Base-by-base conservation (phyloP, 1,284 basidiomycete species). In the Microstroma glucosiphilum region DNA sequence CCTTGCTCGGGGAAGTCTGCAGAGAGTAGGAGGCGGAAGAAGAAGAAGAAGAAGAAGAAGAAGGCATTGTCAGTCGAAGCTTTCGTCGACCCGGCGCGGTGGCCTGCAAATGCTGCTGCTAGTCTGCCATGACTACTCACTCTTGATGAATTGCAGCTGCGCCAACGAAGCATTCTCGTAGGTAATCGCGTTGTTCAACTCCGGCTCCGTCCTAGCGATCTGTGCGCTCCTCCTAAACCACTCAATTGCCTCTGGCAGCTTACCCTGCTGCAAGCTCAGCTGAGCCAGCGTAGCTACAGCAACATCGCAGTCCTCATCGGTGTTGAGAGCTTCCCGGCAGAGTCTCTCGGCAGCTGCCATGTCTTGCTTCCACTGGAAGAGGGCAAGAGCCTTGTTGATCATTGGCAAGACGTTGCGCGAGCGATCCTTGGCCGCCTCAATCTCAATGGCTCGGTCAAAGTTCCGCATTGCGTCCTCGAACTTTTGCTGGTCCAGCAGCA, bases 281-380 rank as follows among this genome's bases (percentile, higher is more conserved):
- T 99, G 96, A 1, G 94, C 94, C 41, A 98, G 85, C 0, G 93
- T 96, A 15, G 92, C 92, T 2, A 97, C 88, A 0, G 94, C 96
- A 12, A 94, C 91, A 79, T 99, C 96, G 81, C 94, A 98, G 71
- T 94, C 92, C 17, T 89, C 84, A 55, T 75, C 94, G 65, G 92
- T 86, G 56, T 84, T 82, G 43, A 99, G 83, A 0, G 96, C 96
- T 79, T 96, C 88, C 64, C 87, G 83, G 79, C 92, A 96, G 71
- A 92, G 88, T 26, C 83, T 80, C 79, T 96, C 92, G 8, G 93
- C 93, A 0, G 85, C 86, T 1, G 81, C 82, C 60, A 91, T 85
- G 77, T 96, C 92, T 79, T 94, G 90, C 81, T 92, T 91, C 89
- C 90, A 94, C 82, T 97, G 94, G 85, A 89, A 97, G 58, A 97